Conservation (phyloP, 306 rosid species). For the Corylus americana region DNA sequence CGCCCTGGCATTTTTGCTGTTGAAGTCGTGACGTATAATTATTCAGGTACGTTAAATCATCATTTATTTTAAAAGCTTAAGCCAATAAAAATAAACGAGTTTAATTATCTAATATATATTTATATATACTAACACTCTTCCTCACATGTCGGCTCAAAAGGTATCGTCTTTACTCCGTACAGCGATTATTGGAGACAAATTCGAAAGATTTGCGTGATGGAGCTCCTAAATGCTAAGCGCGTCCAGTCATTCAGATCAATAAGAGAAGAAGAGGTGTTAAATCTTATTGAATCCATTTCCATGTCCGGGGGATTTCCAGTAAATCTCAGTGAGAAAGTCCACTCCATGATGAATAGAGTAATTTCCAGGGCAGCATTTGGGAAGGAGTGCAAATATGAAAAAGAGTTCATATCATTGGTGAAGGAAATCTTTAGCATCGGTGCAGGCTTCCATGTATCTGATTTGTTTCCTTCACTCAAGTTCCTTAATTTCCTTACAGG, state of each 20-base stretch:
- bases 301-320: neutral
- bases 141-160: too few species aligned
- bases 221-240: neutral
- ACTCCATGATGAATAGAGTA: neutral
- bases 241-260: slow-evolving; percentile 14
- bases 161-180: slow-evolving; percentile 6
- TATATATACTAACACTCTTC: too few species aligned
- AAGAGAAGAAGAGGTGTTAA: slow-evolving; percentile 26
- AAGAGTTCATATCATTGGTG: slow-evolving; percentile 3
- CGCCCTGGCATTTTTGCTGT: neutral
- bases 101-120: too few species aligned
- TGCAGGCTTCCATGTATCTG: neutral
- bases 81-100: too few species aligned
- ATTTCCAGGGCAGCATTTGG: slow-evolving; percentile 7
- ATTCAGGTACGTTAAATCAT: neutral
- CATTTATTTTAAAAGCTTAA: too few species aligned
- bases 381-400: neutral
- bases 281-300: slow-evolving; percentile 8
- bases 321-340: neutral
- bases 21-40: neutral
- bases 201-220: neutral
- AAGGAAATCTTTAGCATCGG: neutral
- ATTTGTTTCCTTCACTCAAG: slow-evolving; percentile 18
- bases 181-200: slow-evolving; percentile 24
- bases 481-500: slow-evolving; percentile 5